phyloP scores from a whole-genome alignment of 2,329 filamentous ascomycete species.

The Hypoxylon sp. region DNA sequence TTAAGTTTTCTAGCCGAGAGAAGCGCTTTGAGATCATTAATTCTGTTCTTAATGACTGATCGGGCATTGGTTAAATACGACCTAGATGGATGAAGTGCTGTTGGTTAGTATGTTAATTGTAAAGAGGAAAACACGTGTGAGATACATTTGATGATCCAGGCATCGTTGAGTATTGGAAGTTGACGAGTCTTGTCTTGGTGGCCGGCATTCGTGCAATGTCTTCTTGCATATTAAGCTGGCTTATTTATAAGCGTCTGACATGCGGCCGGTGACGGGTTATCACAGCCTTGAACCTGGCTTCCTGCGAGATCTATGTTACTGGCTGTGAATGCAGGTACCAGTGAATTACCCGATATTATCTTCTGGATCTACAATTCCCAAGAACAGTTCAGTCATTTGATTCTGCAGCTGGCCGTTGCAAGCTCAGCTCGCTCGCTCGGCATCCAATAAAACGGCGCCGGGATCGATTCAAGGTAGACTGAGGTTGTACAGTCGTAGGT shows the following conservation, averaged over 20 bases:
- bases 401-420: slow-evolving; percentile 41
- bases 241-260: slow-evolving; percentile 22
- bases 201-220: not conserved
- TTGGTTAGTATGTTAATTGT: slow-evolving; percentile 4
- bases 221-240: slow-evolving; percentile 6
- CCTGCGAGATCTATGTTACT: slow-evolving; percentile 43
- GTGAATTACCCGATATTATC: slow-evolving; percentile 18
- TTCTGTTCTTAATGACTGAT: slow-evolving; percentile 6
- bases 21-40: slow-evolving; percentile 21
- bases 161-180: slow-evolving; percentile 10
- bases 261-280: slow-evolving; percentile 35
- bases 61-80: slow-evolving; percentile 14
- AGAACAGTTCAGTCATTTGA: slow-evolving; percentile 32
- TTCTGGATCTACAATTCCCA: slow-evolving; percentile 23
- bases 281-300: slow-evolving; percentile 38
- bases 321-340: slow-evolving; percentile 45
- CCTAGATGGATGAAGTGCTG: not conserved
- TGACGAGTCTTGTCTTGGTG: slow-evolving; percentile 4
- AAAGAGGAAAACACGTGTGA: slow-evolving; percentile 10
- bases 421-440: slow-evolving; percentile 32
- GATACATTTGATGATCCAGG: slow-evolving; percentile 16
- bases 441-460: slow-evolving; percentile 39
- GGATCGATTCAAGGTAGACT: slow-evolving; percentile 22
- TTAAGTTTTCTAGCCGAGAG: slow-evolving; percentile 21
- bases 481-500: slow-evolving; percentile 31